Base-by-base conservation (phyloP, 2,329 filamentous ascomycete genomes). In the Berkeleyomyces rouxiae region DNA sequence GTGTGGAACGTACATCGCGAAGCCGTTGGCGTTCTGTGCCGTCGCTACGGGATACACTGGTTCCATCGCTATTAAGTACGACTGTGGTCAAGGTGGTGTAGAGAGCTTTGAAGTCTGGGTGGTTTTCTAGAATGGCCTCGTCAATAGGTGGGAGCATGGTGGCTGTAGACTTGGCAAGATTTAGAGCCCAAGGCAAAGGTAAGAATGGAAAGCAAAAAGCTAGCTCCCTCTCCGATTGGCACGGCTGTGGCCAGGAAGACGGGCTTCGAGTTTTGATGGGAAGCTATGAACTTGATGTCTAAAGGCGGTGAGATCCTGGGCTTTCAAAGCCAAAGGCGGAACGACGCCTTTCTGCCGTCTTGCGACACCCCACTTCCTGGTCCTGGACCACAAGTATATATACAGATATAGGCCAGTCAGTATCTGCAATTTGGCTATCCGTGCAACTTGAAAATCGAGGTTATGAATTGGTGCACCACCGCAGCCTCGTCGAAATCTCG, bases 131-230 rank as follows among this genome's bases (percentile, higher is more conserved):
- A 16, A 85, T 72, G 0, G 75, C 67, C 7, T 79, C 74, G 23
- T 85, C 82, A 7, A 85, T 71, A 0, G 81, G 81, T 0, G 82
- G 82, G 1, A 85, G 71, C 81, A 84, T 84, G 11, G 16, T 70
- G 43, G n/a, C 13, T 31, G 62, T 43, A 63, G 63, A 16, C 13
- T 10, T 53, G 5, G 51, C 6, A 37, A n/a, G 5, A 39, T 7
- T 36, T 1, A 55, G n/a, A 39, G 9, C 13, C 31, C 5, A 37
- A n/a, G 16, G 9, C 3, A 37, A 39, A 1, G 7, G 7, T 31
- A 37, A 13, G 3, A 4, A 7, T 3, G n/a, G 36, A 13, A 55
- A 13, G 7, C 51, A 37, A 55, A 13, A 55, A n/a, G 13, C 7
- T 36, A n/a, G 11, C 43, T 46, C 16, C 11, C 6, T n/a, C 13